These are phyloP conservation scores for Clonostachys rhizophaga DNA, from an alignment of 2,329 filamentous ascomycete species.

Conservation along the genomic window DNA sequence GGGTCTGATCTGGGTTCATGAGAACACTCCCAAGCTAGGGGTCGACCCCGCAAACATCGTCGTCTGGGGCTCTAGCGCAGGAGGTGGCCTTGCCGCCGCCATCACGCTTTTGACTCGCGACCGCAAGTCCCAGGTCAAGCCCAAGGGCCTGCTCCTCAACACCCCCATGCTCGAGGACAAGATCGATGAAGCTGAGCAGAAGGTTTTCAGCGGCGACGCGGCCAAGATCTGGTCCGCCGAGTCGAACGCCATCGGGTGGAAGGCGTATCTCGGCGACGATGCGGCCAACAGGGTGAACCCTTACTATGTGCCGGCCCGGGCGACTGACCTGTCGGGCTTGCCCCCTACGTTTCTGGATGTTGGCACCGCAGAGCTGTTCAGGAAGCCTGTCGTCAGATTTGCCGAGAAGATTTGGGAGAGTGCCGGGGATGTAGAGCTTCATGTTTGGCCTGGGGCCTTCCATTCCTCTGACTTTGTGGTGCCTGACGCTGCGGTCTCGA, in stretches of 20 bases:
- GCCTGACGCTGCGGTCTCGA: conserved; percentile 1
- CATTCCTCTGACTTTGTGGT: conserved; percentile 28
- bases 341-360: conserved; percentile 33
- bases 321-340: conserved; percentile 24
- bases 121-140: conserved; percentile 15
- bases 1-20: conserved; percentile 24
- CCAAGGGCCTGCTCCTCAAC: conserved; percentile 32
- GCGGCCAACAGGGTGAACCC: conserved; percentile 18
- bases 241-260: conserved; percentile 34
- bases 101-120: conserved; percentile 29
- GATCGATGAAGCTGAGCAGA: conserved; percentile 17
- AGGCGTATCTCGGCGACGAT: conserved; percentile 27
- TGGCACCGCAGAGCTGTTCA: no score
- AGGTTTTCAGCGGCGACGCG: conserved; percentile 18
- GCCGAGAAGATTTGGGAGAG: no score
- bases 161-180: conserved; percentile 42
- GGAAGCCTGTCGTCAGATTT: no score
- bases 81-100: conserved; percentile 31
- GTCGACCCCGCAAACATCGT: conserved; percentile 31
- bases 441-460: conserved; percentile 33
- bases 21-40: conserved; percentile 27
- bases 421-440: conserved; percentile 32
- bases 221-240: conserved; percentile 21
- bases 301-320: conserved; percentile 28
- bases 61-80: conserved; percentile 34